Base-by-base conservation (phyloP, 2,329 filamentous ascomycete species). In the Fusarium nisikadoi region DNA sequence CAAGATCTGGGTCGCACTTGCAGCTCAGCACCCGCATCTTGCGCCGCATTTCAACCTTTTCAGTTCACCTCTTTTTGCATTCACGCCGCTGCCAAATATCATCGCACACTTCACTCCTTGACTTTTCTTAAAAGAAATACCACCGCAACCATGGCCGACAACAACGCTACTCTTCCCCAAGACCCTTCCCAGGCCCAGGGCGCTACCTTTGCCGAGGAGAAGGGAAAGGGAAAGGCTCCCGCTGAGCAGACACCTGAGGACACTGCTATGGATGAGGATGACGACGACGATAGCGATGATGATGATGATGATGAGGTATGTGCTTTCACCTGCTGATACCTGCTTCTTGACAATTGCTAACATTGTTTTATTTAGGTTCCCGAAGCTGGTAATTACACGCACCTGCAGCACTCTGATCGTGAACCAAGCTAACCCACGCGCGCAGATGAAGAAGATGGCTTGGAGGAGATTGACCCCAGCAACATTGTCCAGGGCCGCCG, bases 391-490 rank as follows among this genome's bases (percentile, higher is more conserved):
- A 78, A 74, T 71, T 72, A 62, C 68, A 49, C 62, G 55, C 39
- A 52, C 38, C 41, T 36, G 42, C 23, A 61, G 23, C 50, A 62
- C 50, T 55, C 19, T 49, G 49, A 68, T 35, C 47, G 49, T 65
- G 60, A 66, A 72, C 54, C 54, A 47, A 68, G 68, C 78, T 81
- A 76, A 81, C 75, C 64, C 72, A 62, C 25, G 55, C 75, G 68
- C 62, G 91, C 92, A 76, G 93, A 53, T 53, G 49, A 93, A 58
- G 92, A 93, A 47, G 94, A 94, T 79, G 92, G 93, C 82, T 89
- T 97, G 87, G 93, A 97, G 81, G 95, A 95, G 84, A 98, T 99
- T 81, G 94, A 97, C 80, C 86, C 89, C 63, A 89, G 89, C 81
- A 98, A 98, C 88, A 97, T 98, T 81, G 91, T 98, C 80, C 81